Base-by-base conservation (phyloP, 2,329 filamentous ascomycete species). In the Cercospora sp. region DNA sequence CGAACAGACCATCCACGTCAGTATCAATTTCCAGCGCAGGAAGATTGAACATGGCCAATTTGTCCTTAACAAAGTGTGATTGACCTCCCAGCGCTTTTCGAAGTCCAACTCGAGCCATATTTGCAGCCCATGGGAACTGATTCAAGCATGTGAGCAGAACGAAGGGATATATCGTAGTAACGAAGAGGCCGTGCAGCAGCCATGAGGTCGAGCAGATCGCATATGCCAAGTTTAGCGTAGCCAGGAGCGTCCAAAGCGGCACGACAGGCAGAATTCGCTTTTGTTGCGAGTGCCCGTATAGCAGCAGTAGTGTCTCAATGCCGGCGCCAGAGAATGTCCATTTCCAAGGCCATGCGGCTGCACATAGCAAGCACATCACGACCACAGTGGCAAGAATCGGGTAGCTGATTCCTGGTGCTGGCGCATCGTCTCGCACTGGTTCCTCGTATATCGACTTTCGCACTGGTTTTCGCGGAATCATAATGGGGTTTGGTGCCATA, bases 21-120 rank as follows among this genome's bases (percentile, higher is more conserved):
- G 81, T 84, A 70, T 87, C 85, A 53, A 87, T 86, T 71, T 86
- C 84, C 63, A 87, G 73, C 1, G 84, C 84, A 0, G 85, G 83
- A 6, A 84, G 72, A 61, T 83, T 79, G 69, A 84, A 84, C 63
- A 83, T 76, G 3, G 83, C 83, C 65, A 87, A 79, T 67, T 82
- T 82, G 67, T 86, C 84, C 58, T 82, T 81, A 68, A 84, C 82
- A 71, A 86, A 85, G 66, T 85, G 82, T 23, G 84, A 71, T 42
- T 82, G 76, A 57, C 80, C 74, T 30, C 82, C 75, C 9, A 85
- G 73, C 23, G 73, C 75, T 18, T 77, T 77, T 58, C 77, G 68
- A 6, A 83, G 75, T 7, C 68, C 73, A 31, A 75, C 77, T 33
- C 82, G 75, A 12, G 78, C 79, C 33, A 81, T 67, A 26, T 77